Conservation (phyloP, 2,329 filamentous ascomycete genomes). For the Apiospora arundinis region DNA sequence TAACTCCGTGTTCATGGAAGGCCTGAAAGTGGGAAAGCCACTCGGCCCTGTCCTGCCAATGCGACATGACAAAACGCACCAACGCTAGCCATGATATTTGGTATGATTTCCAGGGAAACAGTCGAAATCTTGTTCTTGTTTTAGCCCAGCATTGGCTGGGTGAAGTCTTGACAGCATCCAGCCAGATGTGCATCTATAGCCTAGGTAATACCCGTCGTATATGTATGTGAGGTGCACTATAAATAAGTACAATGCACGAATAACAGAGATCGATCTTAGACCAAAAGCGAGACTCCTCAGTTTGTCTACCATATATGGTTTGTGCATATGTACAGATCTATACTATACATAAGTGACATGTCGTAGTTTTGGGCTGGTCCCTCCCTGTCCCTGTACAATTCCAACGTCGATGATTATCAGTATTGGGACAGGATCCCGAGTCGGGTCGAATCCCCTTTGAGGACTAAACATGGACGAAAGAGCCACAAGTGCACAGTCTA, state of each 20-base stretch:
- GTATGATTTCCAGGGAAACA: conserved; percentile 9
- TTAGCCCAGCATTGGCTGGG: conserved; percentile 8
- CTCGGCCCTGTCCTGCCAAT: conserved; percentile 7
- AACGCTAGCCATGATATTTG: conserved; percentile 7
- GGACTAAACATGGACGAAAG: not conserved
- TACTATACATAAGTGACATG: not conserved
- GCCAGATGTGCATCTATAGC: not conserved
- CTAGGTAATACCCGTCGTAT: not conserved
- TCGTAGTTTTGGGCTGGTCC: not conserved
- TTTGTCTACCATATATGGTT: not conserved
- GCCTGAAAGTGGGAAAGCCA: conserved; percentile 14
- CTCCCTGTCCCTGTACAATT: not conserved
- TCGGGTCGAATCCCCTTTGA: not conserved
- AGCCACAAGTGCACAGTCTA: conserved; percentile 2
- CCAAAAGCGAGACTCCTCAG: not conserved
- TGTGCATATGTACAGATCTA: not conserved
- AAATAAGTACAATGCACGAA: not conserved
- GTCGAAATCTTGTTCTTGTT: conserved; percentile 2
- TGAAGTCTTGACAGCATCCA: not conserved
- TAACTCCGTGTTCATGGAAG: conserved; percentile 17
- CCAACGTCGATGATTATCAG: not conserved
- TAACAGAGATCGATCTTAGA: not conserved
- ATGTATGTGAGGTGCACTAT: not conserved
- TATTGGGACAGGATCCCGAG: not conserved
- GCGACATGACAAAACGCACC: conserved; percentile 9